phyloP scores from a whole-genome alignment of 1,139 yeast species.

The Hansenula sp. region DNA sequence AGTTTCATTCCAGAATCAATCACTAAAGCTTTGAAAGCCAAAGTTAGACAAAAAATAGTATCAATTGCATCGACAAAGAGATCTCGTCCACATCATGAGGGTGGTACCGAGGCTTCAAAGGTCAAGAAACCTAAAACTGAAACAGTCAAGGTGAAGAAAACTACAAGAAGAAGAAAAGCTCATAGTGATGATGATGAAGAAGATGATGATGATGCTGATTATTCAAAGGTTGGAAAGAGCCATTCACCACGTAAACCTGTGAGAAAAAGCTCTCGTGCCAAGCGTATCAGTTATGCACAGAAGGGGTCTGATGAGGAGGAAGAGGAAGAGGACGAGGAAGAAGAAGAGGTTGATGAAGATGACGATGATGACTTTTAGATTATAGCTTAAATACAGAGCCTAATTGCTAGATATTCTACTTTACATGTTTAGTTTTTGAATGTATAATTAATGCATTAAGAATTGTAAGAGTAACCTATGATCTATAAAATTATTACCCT shows the following conservation, averaged over 20 bases:
- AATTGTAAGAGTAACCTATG: not conserved
- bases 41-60: slow-evolving; percentile 19
- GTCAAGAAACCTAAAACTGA: slow-evolving; percentile 19
- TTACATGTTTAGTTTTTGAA: too few relatives aligned
- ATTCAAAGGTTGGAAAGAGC: not conserved
- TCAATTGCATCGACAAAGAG: slow-evolving; percentile 10
- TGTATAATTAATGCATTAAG: not conserved
- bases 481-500: not conserved
- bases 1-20: slow-evolving; percentile 45
- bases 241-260: slow-evolving; percentile 7
- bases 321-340: slow-evolving; percentile 20
- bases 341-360: slow-evolving; percentile 14
- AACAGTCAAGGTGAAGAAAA: slow-evolving; percentile 7
- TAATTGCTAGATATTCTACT: too few relatives aligned
- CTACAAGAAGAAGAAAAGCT: slow-evolving; percentile 5
- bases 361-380: slow-evolving; percentile 10
- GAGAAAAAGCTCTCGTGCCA: slow-evolving; percentile 43
- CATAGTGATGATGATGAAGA: slow-evolving; percentile 9
- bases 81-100: slow-evolving; percentile 8
- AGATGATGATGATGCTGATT: slow-evolving; percentile 7
- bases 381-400: too few relatives aligned
- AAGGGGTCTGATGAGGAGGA: slow-evolving; percentile 27
- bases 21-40: slow-evolving; percentile 18
- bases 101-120: slow-evolving; percentile 17
- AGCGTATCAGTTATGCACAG: slow-evolving; percentile 37